Percentiles rank a stretch among this genome's conserved stretches.
Evolutionary conservation across 805 yeast species (phyloP).

Genomic region (Saccharomycopsis guyanensis): DNA sequence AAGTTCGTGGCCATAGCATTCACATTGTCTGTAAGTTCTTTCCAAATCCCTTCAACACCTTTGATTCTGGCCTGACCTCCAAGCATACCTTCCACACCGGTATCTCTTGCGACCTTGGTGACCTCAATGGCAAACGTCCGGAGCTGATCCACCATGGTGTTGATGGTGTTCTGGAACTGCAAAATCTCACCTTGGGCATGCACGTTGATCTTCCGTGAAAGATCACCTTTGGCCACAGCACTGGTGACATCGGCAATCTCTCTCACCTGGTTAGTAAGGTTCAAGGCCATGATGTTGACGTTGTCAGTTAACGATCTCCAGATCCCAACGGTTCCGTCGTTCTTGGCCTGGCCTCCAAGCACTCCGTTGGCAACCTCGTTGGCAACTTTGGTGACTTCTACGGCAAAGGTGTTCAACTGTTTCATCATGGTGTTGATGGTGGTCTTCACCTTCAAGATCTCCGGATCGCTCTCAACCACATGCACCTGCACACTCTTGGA

Average conservation of each 20-base stretch:
- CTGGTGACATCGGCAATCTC: conserved; percentile 86
- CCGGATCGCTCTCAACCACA: conserved; percentile 67
- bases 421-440: conserved; percentile 87
- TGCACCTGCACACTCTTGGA: conserved; percentile 73
- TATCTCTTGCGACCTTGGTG: conserved; percentile 79
- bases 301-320: conserved; percentile 83
- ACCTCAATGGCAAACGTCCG: conserved; percentile 81
- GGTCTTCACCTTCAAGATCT: conserved; percentile 68
- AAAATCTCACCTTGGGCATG: conserved; percentile 89
- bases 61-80: conserved; percentile 84
- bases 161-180: conserved; percentile 78
- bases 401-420: conserved; percentile 72
- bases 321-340: conserved; percentile 78
- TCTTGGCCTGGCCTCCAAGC: conserved; percentile 82
- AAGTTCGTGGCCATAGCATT: conserved; percentile 86
- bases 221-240: conserved; percentile 83
- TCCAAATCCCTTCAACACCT: conserved; percentile 83
- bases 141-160: conserved; percentile 82
- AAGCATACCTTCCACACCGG: conserved; percentile 83
- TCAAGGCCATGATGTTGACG: conserved; percentile 62
- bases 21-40: conserved; percentile 76
- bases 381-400: conserved; percentile 77
- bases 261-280: conserved; percentile 30
- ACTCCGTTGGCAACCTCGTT: conserved; percentile 89
- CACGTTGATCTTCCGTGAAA: conserved; percentile 75